A percentile compares a stretch with the other conserved stretches of the same genome.
Conservation (phyloP, 352 stramenopile genomes). For the Pythium angustatum region DNA sequence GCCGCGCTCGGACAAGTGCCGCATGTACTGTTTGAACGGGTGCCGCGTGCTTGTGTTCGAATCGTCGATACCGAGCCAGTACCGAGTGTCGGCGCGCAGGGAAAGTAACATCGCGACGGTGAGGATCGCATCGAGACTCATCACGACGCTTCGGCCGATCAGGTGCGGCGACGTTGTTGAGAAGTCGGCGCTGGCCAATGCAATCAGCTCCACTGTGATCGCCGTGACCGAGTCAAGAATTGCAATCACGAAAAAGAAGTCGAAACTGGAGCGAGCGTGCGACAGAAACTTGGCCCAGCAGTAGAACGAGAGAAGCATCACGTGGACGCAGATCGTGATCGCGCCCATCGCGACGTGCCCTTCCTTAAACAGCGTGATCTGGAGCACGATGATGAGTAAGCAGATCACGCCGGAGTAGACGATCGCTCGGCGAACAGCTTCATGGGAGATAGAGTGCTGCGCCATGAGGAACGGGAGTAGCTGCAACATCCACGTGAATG, state of each 20-base stretch:
- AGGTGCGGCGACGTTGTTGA: slow-evolving; percentile 33
- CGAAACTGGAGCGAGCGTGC: slow-evolving; percentile 73
- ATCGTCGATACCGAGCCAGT: slow-evolving; percentile 86
- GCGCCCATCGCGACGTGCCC: slow-evolving; percentile 45
- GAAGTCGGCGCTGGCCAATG: slow-evolving; percentile 31
- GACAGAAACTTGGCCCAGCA: slow-evolving; percentile 81
- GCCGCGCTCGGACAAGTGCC: slow-evolving; percentile 71
- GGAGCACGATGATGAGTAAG: slow-evolving; percentile 54
- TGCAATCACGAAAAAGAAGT: slow-evolving; percentile 79
- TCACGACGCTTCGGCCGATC: slow-evolving; percentile 51
- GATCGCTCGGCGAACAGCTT: slow-evolving; percentile 72
- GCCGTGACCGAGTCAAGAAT: slow-evolving; percentile 48
- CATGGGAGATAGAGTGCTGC: slow-evolving; percentile 75
- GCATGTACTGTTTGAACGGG: slow-evolving; percentile 75
- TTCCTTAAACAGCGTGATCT: slow-evolving; percentile 61
- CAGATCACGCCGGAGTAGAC: slow-evolving; percentile 66
- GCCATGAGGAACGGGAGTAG: slow-evolving; percentile 85
- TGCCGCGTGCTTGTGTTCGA: slow-evolving; percentile 42
- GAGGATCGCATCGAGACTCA: slow-evolving; percentile 57
- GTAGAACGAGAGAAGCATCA: slow-evolving; percentile 67
- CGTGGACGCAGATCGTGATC: slow-evolving; percentile 55
- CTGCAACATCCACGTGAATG: slow-evolving; percentile 75
- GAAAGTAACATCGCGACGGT: slow-evolving; percentile 73
- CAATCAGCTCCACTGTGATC: slow-evolving; percentile 54
- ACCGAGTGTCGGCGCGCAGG: slow-evolving; percentile 77